Conservation (phyloP, 305 asterid species). For the Fraxinus latifolia region DNA sequence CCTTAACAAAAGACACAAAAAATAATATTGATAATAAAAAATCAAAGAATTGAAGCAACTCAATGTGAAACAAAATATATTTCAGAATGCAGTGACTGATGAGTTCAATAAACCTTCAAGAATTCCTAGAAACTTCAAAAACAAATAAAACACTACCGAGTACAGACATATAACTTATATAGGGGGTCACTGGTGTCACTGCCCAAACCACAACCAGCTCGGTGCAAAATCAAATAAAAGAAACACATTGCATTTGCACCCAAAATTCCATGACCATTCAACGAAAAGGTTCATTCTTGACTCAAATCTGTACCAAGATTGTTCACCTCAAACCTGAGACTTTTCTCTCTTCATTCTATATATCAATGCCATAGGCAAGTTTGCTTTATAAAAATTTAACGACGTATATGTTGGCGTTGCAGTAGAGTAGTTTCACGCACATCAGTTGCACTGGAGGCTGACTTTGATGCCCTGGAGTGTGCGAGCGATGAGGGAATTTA, state of each 20-base stretch:
- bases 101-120: background rate
- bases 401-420: background rate
- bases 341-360: background rate
- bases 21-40: no score
- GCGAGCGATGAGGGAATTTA: constrained; percentile 54
- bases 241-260: background rate
- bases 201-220: constrained; percentile 58
- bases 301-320: constrained; percentile 36
- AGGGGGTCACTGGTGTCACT: constrained; percentile 55
- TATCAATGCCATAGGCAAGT: background rate
- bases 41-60: background rate
- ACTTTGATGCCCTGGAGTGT: constrained; percentile 54
- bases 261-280: background rate
- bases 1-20: background rate
- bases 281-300: constrained; percentile 68
- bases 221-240: background rate
- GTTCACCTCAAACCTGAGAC: background rate
- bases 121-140: background rate
- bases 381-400: background rate
- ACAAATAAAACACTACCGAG: background rate
- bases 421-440: background rate
- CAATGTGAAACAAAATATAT: background rate
- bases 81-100: background rate
- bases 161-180: constrained; percentile 16
- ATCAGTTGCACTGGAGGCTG: constrained; percentile 38